A percentile compares a stretch with the other conserved stretches of the same genome.
phyloP scores from a whole-genome alignment of 805 yeast genomes.

The Yarrowia sp. region DNA sequence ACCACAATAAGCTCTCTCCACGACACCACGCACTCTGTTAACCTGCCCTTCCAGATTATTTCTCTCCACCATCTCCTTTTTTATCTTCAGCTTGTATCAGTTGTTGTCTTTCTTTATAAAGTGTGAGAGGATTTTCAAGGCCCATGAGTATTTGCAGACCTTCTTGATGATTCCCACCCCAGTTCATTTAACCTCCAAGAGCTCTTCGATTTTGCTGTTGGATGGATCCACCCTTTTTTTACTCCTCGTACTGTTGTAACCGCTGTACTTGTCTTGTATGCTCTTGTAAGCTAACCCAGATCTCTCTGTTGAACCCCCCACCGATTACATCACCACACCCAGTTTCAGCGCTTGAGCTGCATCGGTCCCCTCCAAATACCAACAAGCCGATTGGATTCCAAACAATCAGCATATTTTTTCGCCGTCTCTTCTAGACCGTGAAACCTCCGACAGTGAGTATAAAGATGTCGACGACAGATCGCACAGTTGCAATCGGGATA shows the following conservation, averaged over 20 bases:
- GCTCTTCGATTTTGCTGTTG: not conserved
- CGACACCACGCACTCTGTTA: too few species aligned
- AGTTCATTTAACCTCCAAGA: not conserved
- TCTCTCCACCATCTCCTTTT: not conserved
- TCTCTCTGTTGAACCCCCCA: not conserved
- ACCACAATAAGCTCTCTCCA: too few species aligned
- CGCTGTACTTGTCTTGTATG: not conserved
- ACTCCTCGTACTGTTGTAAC: not conserved
- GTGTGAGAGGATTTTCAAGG: too few species aligned
- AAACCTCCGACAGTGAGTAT: too few species aligned
- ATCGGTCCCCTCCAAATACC: constrained; percentile 33
- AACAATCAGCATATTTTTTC: constrained; percentile 1
- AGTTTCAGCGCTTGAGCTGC: constrained; percentile 18
- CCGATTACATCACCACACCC: constrained; percentile 13
- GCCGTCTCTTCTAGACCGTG: too few species aligned
- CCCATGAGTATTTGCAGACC: too few species aligned
- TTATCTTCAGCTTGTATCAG: constrained; percentile 1
- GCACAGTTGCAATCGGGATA: too few species aligned
- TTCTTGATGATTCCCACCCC: too few species aligned
- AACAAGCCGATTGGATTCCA: not conserved
- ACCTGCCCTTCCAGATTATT: not conserved
- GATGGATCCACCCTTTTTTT: not conserved
- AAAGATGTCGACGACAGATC: too few species aligned
- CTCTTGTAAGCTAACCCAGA: constrained; percentile 14
- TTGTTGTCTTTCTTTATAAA: not conserved